phyloP scores from a whole-genome alignment of 768 basidiomycete species.

The Lentinula sp. region DNA sequence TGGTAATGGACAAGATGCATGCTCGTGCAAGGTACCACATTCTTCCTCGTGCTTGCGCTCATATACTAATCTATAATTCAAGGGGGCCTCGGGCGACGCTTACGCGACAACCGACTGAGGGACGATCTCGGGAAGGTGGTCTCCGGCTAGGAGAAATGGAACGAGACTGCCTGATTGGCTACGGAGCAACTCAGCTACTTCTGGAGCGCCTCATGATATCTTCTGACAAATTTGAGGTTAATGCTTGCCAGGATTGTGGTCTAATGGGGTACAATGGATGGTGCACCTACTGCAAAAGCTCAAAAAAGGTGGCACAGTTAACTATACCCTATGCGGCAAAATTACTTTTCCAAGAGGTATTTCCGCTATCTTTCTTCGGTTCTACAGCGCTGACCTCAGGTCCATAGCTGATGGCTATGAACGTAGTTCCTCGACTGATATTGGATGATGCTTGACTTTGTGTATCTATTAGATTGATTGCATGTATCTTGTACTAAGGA shows the following conservation, averaged over 20 bases:
- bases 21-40: slow-evolving; percentile 80
- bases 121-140: slow-evolving; percentile 95
- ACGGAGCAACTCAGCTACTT: slow-evolving; percentile 95
- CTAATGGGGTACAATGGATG: slow-evolving; percentile 93
- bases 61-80: slow-evolving; percentile 11
- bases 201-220: slow-evolving; percentile 99
- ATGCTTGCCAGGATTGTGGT: slow-evolving; percentile 92
- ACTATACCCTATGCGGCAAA: slow-evolving; percentile 98
- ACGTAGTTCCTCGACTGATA: slow-evolving; percentile 84
- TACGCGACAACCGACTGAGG: slow-evolving; percentile 97
- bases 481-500: not conserved
- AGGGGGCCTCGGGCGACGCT: slow-evolving; percentile 95
- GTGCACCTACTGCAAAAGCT: slow-evolving; percentile 98
- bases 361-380: slow-evolving; percentile 13
- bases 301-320: slow-evolving; percentile 91
- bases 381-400: not conserved
- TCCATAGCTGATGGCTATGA: slow-evolving; percentile 92
- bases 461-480: slow-evolving; percentile 4
- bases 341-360: slow-evolving; percentile 82
- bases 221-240: slow-evolving; percentile 95
- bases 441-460: slow-evolving; percentile 65
- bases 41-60: not conserved
- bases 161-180: slow-evolving; percentile 95
- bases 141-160: slow-evolving; percentile 99
- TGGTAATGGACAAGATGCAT: slow-evolving; percentile 99